These are phyloP conservation scores for Plasmodium cynomolgi DNA, from an alignment of 169 alveolate genomes.

Conservation along the genomic window DNA sequence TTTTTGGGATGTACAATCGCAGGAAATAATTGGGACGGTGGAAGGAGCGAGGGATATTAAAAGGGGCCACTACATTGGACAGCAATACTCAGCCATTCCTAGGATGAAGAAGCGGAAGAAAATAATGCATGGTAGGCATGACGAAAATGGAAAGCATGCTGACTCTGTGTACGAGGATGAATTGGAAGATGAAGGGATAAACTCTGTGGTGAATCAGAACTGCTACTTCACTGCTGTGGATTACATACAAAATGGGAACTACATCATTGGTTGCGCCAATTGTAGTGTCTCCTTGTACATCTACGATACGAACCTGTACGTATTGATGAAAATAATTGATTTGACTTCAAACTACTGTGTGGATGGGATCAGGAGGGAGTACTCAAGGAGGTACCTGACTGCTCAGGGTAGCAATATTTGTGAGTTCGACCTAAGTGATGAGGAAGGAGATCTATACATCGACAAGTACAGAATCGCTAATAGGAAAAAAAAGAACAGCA, in stretches of 20 bases:
- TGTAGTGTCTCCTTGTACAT: constrained; percentile 38
- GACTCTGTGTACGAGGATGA: constrained; percentile 4
- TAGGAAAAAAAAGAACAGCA: constrained; percentile 38
- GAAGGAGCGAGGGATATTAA: constrained; percentile 91
- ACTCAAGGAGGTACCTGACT: constrained; percentile 45
- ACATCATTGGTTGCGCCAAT: constrained; percentile 45
- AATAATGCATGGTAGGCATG: neutral
- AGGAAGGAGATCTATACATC: constrained; percentile 38
- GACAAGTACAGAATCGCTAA: constrained; percentile 33
- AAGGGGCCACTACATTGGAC: constrained; percentile 84
- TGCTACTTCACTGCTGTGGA: constrained; percentile 39
- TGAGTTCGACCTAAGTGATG: constrained; percentile 57
- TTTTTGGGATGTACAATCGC: constrained; percentile 88
- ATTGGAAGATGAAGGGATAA: constrained; percentile 36
- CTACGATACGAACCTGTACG: constrained; percentile 44
- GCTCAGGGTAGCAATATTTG: constrained; percentile 21
- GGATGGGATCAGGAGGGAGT: constrained; percentile 62
- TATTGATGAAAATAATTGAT: constrained; percentile 19
- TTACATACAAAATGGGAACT: constrained; percentile 58
- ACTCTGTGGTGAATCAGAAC: constrained; percentile 32
- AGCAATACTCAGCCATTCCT: constrained; percentile 82
- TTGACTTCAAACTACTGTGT: constrained; percentile 42
- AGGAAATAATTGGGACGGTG: constrained; percentile 86
- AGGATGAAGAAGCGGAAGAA: constrained; percentile 27
- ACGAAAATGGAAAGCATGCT: neutral